phyloP scores from a whole-genome alignment of 1,139 yeast species.

The Taphrina populina region DNA sequence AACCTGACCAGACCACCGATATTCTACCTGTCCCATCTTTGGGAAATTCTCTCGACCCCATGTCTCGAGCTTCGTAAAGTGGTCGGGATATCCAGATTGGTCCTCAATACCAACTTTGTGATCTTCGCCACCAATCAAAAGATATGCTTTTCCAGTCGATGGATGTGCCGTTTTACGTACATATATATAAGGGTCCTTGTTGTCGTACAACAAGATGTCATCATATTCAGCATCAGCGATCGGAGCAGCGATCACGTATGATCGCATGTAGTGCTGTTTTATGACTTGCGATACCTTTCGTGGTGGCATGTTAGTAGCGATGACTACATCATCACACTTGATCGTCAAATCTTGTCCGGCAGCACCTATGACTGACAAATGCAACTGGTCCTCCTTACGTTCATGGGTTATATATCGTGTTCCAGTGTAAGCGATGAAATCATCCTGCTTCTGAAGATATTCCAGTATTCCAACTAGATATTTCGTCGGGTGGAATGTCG shows the following conservation, averaged over 20 bases:
- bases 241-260: slow-evolving; percentile 18
- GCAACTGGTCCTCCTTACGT: slow-evolving; percentile 3
- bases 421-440: slow-evolving; percentile 11
- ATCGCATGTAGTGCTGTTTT: slow-evolving; percentile 21
- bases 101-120: slow-evolving; percentile 24
- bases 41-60: slow-evolving; percentile 24
- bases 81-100: not conserved
- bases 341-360: slow-evolving; percentile 2
- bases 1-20: slow-evolving; percentile 28
- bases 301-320: slow-evolving; percentile 26
- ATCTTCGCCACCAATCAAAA: slow-evolving; percentile 27
- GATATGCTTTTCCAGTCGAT: slow-evolving; percentile 12
- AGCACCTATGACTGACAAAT: slow-evolving; percentile 5
- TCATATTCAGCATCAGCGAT: slow-evolving; percentile 3
- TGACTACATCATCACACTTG: slow-evolving; percentile 1
- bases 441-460: slow-evolving; percentile 6
- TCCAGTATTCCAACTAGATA: slow-evolving; percentile 16
- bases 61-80: slow-evolving; percentile 18
- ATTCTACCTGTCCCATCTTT: slow-evolving; percentile 8
- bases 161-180: slow-evolving; percentile 16
- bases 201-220: slow-evolving; percentile 21
- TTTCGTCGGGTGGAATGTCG: slow-evolving; percentile 30
- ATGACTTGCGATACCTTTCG: slow-evolving; percentile 17
- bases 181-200: slow-evolving; percentile 23
- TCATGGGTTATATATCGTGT: slow-evolving; percentile 24